These are phyloP conservation scores for Haplosporangium gracile DNA, from an alignment of 192 early-diverging fungal species.

Conservation along the genomic window DNA sequence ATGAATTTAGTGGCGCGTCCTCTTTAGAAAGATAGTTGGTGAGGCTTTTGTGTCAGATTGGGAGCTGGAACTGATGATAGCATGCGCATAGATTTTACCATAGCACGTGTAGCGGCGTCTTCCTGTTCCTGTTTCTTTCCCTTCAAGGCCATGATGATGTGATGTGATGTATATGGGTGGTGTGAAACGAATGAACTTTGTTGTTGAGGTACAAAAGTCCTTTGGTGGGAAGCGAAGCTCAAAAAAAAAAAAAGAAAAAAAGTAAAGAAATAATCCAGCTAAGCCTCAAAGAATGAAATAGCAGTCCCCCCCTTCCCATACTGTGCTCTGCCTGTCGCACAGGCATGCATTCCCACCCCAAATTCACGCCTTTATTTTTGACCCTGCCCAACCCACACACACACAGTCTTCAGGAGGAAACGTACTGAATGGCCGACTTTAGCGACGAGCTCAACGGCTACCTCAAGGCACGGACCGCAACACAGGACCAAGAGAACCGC, in stretches of 20 bases:
- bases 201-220: neutral
- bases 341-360: neutral
- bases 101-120: constrained; percentile 18
- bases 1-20: neutral
- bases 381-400: neutral
- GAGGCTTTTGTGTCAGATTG: neutral
- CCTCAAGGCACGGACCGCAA: constrained; percentile 33
- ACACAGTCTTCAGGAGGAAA: neutral
- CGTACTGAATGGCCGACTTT: constrained; percentile 37
- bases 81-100: constrained; percentile 7
- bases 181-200: constrained; percentile 2
- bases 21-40: neutral
- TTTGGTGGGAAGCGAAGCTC: neutral
- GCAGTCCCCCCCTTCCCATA: neutral
- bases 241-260: constrained; percentile 11
- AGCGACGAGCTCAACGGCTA: constrained; percentile 50
- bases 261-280: neutral
- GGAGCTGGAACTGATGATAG: neutral
- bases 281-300: neutral
- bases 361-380: neutral
- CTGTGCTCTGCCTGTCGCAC: neutral
- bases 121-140: constrained; percentile 20
- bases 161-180: neutral
- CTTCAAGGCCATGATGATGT: constrained; percentile 32
- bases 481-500: constrained; percentile 24